These are phyloP conservation scores for Trametes coccinea DNA, from an alignment of 768 basidiomycete genomes.

Conservation along the genomic window DNA sequence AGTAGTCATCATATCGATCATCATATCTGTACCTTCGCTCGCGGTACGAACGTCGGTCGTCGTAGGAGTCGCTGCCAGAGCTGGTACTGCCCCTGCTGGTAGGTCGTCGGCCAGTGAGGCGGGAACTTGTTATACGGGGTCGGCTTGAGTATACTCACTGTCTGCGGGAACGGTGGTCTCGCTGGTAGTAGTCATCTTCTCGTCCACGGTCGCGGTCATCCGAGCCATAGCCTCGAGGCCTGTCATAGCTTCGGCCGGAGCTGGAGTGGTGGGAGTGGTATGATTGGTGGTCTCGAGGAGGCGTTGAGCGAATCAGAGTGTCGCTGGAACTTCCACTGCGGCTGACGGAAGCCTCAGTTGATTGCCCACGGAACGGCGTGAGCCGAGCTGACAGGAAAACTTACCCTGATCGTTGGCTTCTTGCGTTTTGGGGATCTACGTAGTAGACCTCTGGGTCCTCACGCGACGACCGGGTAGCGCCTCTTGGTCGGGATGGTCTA, in stretches of 20 bases:
- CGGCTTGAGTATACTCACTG: slow-evolving; percentile 7
- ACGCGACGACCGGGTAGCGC: slow-evolving; percentile 15
- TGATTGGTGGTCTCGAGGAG: slow-evolving; percentile 11
- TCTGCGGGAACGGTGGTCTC: slow-evolving; percentile 13
- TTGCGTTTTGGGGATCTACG: slow-evolving; percentile 9
- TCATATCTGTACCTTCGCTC: slow-evolving; percentile 6
- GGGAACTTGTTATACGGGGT: neutral
- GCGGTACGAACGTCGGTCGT: slow-evolving; percentile 2
- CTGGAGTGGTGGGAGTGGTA: slow-evolving; percentile 4
- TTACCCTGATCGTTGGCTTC: slow-evolving; percentile 12
- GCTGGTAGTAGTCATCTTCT: slow-evolving; percentile 5
- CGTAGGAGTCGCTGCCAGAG: slow-evolving; percentile 7
- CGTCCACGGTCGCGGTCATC: slow-evolving; percentile 14
- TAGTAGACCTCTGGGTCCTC: neutral
- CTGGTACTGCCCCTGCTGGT: slow-evolving; percentile 12
- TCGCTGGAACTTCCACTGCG: slow-evolving; percentile 17
- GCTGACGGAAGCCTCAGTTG: neutral
- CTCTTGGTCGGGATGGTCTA: slow-evolving; percentile 18
- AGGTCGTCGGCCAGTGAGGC: neutral
- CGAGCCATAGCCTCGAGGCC: slow-evolving; percentile 3
- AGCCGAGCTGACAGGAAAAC: neutral
- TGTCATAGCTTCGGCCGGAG: slow-evolving; percentile 7
- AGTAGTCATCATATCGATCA: slow-evolving; percentile 3
- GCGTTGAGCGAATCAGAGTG: slow-evolving; percentile 16
- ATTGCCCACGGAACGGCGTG: too few species aligned